Base-by-base conservation (phyloP, 306 rosid genomes). In the Adenanthera pavonina region DNA sequence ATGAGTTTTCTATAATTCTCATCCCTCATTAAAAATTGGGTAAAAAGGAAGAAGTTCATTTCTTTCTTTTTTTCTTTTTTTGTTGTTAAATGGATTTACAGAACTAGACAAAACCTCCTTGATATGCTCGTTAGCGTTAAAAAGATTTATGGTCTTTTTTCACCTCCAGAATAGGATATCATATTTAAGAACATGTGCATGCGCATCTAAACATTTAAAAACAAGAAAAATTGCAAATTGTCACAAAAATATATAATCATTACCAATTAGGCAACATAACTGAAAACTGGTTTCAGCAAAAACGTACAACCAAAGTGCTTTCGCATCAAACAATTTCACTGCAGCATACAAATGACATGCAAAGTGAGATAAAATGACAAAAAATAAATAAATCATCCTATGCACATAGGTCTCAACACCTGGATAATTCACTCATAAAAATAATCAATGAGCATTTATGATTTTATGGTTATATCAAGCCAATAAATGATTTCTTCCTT, bases 331-430 rank as follows among this genome's bases (percentile, higher is more conserved):
- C 34, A 70, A 2, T 9, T 8, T 52, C 19, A 41, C 62, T 41
- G 51, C 74, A 82, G 61, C 51, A 83, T 2, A 33, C 43, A 41
- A 36, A n/a, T 47, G 71, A 56, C 34, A 1, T 72, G 78, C 35
- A 74, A 79, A 59, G 72, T 15, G 66, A 79, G 59, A 65, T 25
- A 76, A 43, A 59, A 57, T 15, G 77, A 15, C 75, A 8, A 44
- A 25, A 38, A 5, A 2, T 11, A 20, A 19, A 57, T 11, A 19
- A 1, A 1, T 69, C 56, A 20, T 48, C 36, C 34, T 12, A 8
- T 59, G 15, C 9, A 43, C 44, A 4, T 43, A 72, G 36, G 77
- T 77, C n/a, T 70, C 73, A 56, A 79, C 51, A 54, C 60, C n/a
- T 36, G 34, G 9, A 14, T 54, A 69, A n/a, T 56, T 19, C n/a